A percentile compares a stretch with the other conserved stretches of the same genome.
phyloP scores from a whole-genome alignment of 805 yeast species.

The Candida insectorum region DNA sequence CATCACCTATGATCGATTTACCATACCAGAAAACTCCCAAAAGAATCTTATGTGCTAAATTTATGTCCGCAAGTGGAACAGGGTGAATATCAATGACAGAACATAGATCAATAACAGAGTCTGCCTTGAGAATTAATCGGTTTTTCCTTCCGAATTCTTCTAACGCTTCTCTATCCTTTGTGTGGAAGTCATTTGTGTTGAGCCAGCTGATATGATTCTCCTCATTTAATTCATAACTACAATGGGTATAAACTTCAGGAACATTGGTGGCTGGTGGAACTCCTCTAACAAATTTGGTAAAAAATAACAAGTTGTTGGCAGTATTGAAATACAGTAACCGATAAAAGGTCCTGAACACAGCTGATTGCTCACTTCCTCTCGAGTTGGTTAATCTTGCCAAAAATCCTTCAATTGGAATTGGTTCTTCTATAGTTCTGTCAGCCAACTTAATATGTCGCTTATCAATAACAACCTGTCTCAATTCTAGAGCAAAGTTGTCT shows the following conservation, averaged over 20 bases:
- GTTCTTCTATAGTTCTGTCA: not conserved
- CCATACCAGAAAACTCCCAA: conserved; percentile 32
- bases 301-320: conserved; percentile 57
- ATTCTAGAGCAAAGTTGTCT: conserved; percentile 51
- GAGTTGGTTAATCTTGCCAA: conserved; percentile 53
- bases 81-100: conserved; percentile 40
- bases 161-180: conserved; percentile 56
- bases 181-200: conserved; percentile 32
- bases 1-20: conserved; percentile 17
- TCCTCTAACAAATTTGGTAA: conserved; percentile 51
- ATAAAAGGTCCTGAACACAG: conserved; percentile 39
- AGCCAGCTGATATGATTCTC: conserved; percentile 64
- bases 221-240: conserved; percentile 53
- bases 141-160: conserved; percentile 63
- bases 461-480: conserved; percentile 38
- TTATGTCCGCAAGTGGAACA: conserved; percentile 21
- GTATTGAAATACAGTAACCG: conserved; percentile 64
- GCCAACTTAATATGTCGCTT: conserved; percentile 1
- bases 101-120: conserved; percentile 59
- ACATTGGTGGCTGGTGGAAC: conserved; percentile 51
- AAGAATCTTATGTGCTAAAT: conserved; percentile 21
- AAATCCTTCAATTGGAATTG: conserved; percentile 74
- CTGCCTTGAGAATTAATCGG: conserved; percentile 52
- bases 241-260: conserved; percentile 35
- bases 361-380: conserved; percentile 37